Base-by-base conservation (phyloP, 2,329 filamentous ascomycete genomes). In the Pyrenophora seminiperda region DNA sequence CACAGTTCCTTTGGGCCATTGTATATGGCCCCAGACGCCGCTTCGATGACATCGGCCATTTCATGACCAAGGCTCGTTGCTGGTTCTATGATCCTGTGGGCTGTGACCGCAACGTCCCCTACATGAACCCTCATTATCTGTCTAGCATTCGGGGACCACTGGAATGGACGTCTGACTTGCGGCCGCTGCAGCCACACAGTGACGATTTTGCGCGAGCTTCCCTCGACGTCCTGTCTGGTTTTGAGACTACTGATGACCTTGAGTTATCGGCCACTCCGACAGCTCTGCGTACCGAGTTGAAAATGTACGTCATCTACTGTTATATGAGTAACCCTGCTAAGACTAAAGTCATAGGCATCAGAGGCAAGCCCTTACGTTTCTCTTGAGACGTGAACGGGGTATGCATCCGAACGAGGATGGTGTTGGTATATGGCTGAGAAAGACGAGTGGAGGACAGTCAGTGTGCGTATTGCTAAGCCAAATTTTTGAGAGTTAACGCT, bases 41-140 rank as follows among this genome's bases (percentile, higher is more conserved):
- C 18, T 33, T 18, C 2, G 31, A 14, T 1, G 44, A 47, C 2
- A 15, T 47, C 10, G 44, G 44, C 11, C 9, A 13, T 5, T 47
- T 38, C 5, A 7, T 43, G 10, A 41, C 5, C 2, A 20, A 49
- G 11, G 44, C 22, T 27, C 37, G 34, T 7, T 53, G 36, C 14
- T 55, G 45, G 20, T 31, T 59, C 14, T 20, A 59, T 2, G 57
- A 59, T 17, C 57, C 56, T 5, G 9, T 36, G 9, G 44, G 37
- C 10, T 59, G 57, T 40, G 51, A 55, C n/a, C 24, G 40, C 4
- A 57, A 59, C 20, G 51, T 58, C 5, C 54, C 47, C 13, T 59
- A 58, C 18, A 15, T 32, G 19, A 58, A 59, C 15, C 57, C 52
- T 33, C 58, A 58, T 24, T 40, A 49, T 2, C 30, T 61, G 0